Evolutionary conservation across 495 filamentous ascomycete species (phyloP).

Genomic region (Trichodelitschia bisporula): DNA sequence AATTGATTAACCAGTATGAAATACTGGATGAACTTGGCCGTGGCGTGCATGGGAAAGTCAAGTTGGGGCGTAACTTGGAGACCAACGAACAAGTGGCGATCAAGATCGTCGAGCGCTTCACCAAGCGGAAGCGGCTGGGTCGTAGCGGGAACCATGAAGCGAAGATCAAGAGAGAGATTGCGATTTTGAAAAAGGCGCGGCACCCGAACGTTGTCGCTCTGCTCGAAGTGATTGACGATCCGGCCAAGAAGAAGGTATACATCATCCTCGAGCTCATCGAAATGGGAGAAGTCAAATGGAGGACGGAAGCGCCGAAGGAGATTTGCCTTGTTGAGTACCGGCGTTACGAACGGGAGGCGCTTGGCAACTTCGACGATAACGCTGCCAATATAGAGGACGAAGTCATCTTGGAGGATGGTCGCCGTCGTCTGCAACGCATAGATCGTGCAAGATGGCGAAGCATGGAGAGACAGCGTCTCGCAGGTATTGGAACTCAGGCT

Average conservation of each 20-base stretch:
- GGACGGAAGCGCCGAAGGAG: constrained; percentile 55
- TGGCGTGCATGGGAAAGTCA: constrained; percentile 45
- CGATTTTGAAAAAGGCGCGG: constrained; percentile 90
- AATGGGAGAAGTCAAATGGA: constrained; percentile 81
- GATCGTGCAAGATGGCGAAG: no score
- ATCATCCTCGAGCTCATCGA: constrained; percentile 90
- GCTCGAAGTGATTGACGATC: constrained; percentile 93
- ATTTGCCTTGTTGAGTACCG: constrained; percentile 62
- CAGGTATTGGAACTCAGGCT: constrained; percentile 9
- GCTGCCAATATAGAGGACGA: constrained; percentile 29
- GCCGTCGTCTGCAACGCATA: constrained; percentile 6
- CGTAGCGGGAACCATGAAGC: constrained; percentile 51
- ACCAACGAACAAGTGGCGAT: constrained; percentile 41
- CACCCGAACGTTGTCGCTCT: constrained; percentile 89
- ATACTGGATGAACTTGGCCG: constrained; percentile 89
- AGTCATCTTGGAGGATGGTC: constrained; percentile 15
- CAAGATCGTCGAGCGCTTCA: constrained; percentile 93
- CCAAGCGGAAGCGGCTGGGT: constrained; percentile 76
- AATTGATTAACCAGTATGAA: constrained; percentile 91
- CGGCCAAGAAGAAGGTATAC: constrained; percentile 88
- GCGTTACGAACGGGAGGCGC: constrained; percentile 45
- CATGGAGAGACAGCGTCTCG: constrained; percentile 2
- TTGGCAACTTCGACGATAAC: constrained; percentile 19
- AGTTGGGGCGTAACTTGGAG: constrained; percentile 38
- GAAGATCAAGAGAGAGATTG: constrained; percentile 91